Evolutionary conservation across 2,329 filamentous ascomycete genomes (phyloP).

Genomic region (Penicillium paneum): DNA sequence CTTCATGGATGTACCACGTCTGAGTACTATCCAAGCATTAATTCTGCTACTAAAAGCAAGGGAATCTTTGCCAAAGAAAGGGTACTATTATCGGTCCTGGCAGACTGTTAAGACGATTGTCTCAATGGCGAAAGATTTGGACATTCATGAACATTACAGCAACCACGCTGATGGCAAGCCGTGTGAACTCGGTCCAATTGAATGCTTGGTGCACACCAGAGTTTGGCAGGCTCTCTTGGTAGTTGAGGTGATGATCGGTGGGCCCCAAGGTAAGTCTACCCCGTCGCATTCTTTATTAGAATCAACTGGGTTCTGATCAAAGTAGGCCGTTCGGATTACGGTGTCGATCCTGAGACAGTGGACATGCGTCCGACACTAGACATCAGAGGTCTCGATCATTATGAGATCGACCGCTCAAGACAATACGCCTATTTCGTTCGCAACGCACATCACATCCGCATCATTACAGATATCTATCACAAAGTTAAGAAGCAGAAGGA

Average conservation of each 20-base stretch:
- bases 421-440: constrained; percentile 81
- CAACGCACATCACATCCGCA: constrained; percentile 72
- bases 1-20: constrained; percentile 84
- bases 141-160: constrained; percentile 80
- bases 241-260: constrained; percentile 88
- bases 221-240: constrained; percentile 87
- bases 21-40: constrained; percentile 89
- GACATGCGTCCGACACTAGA: constrained; percentile 67
- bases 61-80: constrained; percentile 85
- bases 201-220: constrained; percentile 79
- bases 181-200: constrained; percentile 66
- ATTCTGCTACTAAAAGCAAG: constrained; percentile 85
- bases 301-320: constrained; percentile 15
- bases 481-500: constrained; percentile 73
- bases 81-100: constrained; percentile 97
- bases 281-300: neutral
- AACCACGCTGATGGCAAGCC: constrained; percentile 68
- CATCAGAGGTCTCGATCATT: constrained; percentile 65
- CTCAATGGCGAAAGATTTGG: constrained; percentile 88
- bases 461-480: constrained; percentile 71
- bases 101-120: constrained; percentile 91
- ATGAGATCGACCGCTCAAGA: constrained; percentile 72
- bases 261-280: constrained; percentile 70
- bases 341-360: constrained; percentile 70
- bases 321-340: constrained; percentile 71